Conservation (phyloP, 257 asterid genomes). For the Scutellaria galericulata region DNA sequence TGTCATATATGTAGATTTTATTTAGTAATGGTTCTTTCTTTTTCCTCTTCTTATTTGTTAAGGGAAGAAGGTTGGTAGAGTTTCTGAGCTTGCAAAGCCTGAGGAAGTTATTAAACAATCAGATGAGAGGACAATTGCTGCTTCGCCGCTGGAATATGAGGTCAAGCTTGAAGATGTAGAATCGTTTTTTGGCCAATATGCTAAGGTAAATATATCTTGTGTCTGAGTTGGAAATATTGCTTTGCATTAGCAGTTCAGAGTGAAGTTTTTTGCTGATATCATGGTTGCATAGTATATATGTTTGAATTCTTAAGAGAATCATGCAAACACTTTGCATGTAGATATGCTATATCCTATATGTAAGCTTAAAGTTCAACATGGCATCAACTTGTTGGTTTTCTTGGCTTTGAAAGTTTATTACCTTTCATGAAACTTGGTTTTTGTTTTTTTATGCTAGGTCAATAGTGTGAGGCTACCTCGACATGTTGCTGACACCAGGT, state of each 20-base stretch:
- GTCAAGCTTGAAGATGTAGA: conserved; percentile 84
- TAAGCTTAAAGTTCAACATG: not conserved
- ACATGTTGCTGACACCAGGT: conserved; percentile 83
- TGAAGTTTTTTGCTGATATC: not conserved
- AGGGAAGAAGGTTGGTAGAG: conserved; percentile 86
- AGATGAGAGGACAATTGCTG: conserved; percentile 83
- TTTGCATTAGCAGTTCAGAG: conserved; percentile 8
- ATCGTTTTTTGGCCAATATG: conserved; percentile 68
- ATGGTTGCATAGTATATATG: conserved; percentile 4
- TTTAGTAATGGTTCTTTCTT: conserved; percentile 20
- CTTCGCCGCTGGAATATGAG: conserved; percentile 78
- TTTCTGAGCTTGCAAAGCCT: conserved; percentile 68
- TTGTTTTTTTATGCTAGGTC: conserved; percentile 56
- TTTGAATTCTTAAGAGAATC: not conserved
- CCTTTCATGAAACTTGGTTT: not conserved
- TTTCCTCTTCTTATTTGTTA: conserved; percentile 18
- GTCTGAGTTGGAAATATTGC: conserved; percentile 10
- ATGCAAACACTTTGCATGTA: not conserved
- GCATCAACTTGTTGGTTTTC: not conserved
- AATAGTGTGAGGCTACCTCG: conserved; percentile 98
- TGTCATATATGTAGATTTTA: not conserved
- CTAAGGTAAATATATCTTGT: conserved; percentile 52
- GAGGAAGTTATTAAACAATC: conserved; percentile 87
- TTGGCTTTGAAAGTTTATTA: not conserved
- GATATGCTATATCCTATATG: not conserved